Evolutionary conservation across 148 eudicot genomes (phyloP).

Genomic region (Cornus kousa): DNA sequence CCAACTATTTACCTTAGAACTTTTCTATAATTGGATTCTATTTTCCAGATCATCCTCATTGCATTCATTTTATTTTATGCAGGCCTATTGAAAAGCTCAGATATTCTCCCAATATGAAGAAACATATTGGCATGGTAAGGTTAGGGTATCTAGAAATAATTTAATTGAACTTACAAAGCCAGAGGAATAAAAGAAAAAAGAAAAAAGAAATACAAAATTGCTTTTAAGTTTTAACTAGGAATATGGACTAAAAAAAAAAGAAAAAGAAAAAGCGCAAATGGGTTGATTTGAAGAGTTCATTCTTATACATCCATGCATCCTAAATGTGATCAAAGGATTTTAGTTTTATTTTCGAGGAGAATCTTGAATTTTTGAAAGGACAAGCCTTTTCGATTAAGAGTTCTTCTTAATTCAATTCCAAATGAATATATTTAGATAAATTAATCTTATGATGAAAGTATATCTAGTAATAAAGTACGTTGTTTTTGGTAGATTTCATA

Average conservation of each 20-base stretch:
- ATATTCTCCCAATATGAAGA: conserved; percentile 98
- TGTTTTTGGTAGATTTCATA: background rate
- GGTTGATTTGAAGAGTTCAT: background rate
- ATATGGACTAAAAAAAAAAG: background rate
- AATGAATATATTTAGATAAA: background rate
- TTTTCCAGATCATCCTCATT: no score
- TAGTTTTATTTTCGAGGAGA: background rate
- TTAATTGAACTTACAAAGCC: background rate
- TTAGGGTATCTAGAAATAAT: background rate
- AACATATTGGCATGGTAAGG: conserved; percentile 97
- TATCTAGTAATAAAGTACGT: background rate
- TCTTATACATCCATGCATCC: background rate
- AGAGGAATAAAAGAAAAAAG: background rate
- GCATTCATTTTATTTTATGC: conserved; percentile 24
- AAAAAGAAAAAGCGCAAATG: background rate
- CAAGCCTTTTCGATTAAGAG: background rate
- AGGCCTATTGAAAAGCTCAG: conserved; percentile 96
- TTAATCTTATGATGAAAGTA: background rate
- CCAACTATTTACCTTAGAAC: background rate
- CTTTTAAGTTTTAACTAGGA: background rate
- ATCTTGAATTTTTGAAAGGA: background rate
- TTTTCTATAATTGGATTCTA: conserved; percentile 1
- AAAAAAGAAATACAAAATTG: no score
- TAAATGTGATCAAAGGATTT: background rate
- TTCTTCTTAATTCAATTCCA: background rate